A percentile compares a stretch with the other conserved stretches of the same genome.
Conservation (phyloP, 2,329 filamentous ascomycete genomes). For the Aspergillus luchuensis region DNA sequence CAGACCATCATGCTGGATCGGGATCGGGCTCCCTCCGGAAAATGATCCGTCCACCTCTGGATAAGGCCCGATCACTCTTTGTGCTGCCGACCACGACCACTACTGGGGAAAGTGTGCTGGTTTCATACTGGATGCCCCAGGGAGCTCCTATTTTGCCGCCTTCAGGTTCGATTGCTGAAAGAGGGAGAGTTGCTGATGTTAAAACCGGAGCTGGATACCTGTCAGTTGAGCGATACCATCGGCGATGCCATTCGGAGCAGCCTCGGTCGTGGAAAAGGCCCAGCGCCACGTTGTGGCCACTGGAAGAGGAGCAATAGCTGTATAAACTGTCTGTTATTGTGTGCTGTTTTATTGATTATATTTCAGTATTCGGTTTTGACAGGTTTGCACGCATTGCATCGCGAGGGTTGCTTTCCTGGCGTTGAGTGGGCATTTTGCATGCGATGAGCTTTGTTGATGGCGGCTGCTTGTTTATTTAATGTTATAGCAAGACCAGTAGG, state of each 20-base stretch:
- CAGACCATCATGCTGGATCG: neutral
- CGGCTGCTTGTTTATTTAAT: neutral
- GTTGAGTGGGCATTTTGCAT: neutral
- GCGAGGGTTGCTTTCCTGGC: neutral
- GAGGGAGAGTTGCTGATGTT: neutral
- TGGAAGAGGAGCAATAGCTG: constrained; percentile 32
- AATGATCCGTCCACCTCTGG: constrained; percentile 34
- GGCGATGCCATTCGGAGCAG: constrained; percentile 42
- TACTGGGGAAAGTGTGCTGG: constrained; percentile 18
- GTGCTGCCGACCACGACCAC: constrained; percentile 30
- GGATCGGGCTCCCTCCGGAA: constrained; percentile 27
- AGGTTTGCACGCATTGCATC: neutral
- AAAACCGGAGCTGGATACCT: neutral
- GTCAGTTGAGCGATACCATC: constrained; percentile 31
- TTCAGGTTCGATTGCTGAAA: constrained; percentile 2
- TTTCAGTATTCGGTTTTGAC: neutral
- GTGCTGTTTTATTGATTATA: neutral
- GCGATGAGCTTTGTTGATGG: neutral
- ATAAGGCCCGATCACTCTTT: constrained; percentile 35
- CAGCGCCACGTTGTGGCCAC: constrained; percentile 39
- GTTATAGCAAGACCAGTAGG: neutral
- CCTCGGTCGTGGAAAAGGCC: constrained; percentile 41
- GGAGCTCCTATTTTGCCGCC: neutral
- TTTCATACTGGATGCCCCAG: constrained; percentile 27
- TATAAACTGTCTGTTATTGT: neutral